Evolutionary conservation across 192 early-diverging fungal genomes (phyloP).

Genomic region (Spinellus fusiger): DNA sequence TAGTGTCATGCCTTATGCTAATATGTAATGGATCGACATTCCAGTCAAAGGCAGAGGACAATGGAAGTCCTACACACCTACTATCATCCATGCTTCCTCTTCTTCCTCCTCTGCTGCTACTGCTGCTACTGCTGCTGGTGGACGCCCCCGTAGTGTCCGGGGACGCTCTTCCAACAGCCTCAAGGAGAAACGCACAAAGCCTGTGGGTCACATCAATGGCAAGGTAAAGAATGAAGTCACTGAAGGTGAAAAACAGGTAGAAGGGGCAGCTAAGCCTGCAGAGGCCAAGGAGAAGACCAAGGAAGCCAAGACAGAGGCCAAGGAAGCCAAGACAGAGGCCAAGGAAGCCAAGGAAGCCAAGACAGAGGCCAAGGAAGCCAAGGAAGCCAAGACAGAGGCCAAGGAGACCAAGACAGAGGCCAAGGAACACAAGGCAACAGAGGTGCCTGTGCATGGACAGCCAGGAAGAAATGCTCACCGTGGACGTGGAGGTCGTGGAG

Average conservation of each 20-base stretch:
- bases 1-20: too few relatives aligned
- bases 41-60: constrained; percentile 33
- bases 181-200: constrained; percentile 1
- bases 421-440: background rate
- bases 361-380: background rate
- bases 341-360: background rate
- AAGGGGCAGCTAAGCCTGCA: background rate
- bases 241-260: background rate
- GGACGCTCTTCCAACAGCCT: constrained; percentile 5
- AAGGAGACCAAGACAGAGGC: background rate
- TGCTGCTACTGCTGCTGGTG: constrained; percentile 19
- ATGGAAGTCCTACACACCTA: constrained; percentile 46
- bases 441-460: background rate
- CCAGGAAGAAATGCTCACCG: background rate
- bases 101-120: too few relatives aligned
- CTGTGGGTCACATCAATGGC: background rate
- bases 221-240: background rate
- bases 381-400: background rate
- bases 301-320: background rate
- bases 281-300: background rate
- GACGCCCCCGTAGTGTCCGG: constrained; percentile 2
- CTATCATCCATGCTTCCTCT: constrained; percentile 40
- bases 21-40: too few relatives aligned
- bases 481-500: constrained; percentile 2
- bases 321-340: background rate